These are phyloP conservation scores for Pseudogymnoascus sp. DNA, from an alignment of 2,329 filamentous ascomycete species.

Conservation along the genomic window DNA sequence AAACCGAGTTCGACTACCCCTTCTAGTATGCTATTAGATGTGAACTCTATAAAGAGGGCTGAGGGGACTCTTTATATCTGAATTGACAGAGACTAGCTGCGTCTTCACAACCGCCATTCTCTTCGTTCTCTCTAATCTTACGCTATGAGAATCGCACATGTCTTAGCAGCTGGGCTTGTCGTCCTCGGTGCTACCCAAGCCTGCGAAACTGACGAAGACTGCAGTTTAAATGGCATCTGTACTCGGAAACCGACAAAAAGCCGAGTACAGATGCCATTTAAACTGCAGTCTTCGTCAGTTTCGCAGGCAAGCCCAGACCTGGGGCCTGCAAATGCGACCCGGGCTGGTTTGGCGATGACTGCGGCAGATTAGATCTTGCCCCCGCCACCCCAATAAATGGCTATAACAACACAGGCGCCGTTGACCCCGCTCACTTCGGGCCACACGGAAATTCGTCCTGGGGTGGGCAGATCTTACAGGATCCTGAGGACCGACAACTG, in stretches of 20 bases:
- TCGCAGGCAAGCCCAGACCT: background rate
- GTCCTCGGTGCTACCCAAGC: background rate
- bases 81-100: background rate
- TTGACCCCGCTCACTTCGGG: background rate
- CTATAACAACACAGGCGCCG: conserved; percentile 36
- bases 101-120: background rate
- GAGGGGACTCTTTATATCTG: background rate
- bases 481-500: conserved; percentile 28
- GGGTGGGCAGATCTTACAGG: conserved; percentile 39
- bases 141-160: background rate
- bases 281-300: conserved; percentile 31
- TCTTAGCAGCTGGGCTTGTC: background rate
- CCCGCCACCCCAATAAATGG: conserved; percentile 34
- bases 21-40: background rate
- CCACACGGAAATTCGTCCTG: conserved; percentile 35
- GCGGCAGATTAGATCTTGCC: conserved; percentile 36
- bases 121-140: background rate
- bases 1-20: background rate
- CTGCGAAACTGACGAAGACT: conserved; percentile 27
- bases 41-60: background rate
- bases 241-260: background rate
- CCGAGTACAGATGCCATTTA: conserved; percentile 30
- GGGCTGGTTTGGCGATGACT: conserved; percentile 37
- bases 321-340: conserved; percentile 27
- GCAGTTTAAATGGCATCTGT: conserved; percentile 34